Base-by-base conservation (phyloP, 345 rosid genomes). In the Citrus unshiu region DNA sequence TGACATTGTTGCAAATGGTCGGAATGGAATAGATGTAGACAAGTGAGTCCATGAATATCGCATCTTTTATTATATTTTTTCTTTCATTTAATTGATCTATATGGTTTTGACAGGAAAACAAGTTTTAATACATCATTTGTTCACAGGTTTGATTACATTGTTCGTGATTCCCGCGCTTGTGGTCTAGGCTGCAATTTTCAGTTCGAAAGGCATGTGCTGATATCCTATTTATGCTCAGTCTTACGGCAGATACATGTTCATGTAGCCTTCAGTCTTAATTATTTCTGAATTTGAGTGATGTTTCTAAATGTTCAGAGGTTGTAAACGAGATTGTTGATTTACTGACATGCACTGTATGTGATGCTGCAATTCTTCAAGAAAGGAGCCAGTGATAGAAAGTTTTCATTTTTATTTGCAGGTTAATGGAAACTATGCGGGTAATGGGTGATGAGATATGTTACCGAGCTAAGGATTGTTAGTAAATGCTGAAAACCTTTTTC, bases 1-100 rank as follows among this genome's bases (percentile, higher is more conserved):
- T 86, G 95, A 92, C 80, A 92, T 92, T 74, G 95, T 92, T 80
- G 93, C 95, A 68, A 92, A 92, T 77, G 92, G 93, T 79, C 88
- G 91, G 74, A 92, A 87, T 83, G 93, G 95, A 69, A 86, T 89
- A 46, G 95, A 92, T 25, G 95, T 92, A 24, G 95, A 92, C 83
- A 92, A 92, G 91, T 88, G 85, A 72, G 90, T 82, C 46, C 30
- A 18, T 57, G 46, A 35, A 19, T 49, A 16, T 34, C 21, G 35
- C 22, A 39, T 65, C 63, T 57, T 78, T 49, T 51, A 16, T 32
- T 9, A 13, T 43, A 34, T 25, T 65, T 58, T 40, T 40, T 1
- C 14, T 37, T 46, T 64, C 13, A n/a, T 61, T 66, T 30, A 6
- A 49, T 49, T 37, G 14, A 56, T 59, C 32, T 6, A 10, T 56